phyloP scores from a whole-genome alignment of 305 asterid species.

The Fraxinus xanthoxyloides region DNA sequence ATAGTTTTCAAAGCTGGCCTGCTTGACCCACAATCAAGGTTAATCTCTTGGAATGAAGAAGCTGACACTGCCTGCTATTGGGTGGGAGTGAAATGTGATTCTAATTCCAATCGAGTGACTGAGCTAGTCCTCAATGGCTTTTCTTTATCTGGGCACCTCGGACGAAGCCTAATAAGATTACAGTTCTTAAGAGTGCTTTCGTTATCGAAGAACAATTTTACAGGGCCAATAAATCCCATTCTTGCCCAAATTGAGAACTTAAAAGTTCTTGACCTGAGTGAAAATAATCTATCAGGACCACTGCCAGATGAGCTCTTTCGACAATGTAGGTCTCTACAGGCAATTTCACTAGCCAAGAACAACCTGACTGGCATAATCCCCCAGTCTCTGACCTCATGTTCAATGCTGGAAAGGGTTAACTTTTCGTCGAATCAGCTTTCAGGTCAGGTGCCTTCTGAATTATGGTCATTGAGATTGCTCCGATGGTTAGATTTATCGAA shows the following conservation, averaged over 20 bases:
- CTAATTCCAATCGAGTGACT: constrained; percentile 56
- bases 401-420: constrained; percentile 47
- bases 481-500: constrained; percentile 61
- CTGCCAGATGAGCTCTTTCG: constrained; percentile 57
- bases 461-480: constrained; percentile 60
- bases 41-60: constrained; percentile 79
- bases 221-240: constrained; percentile 55
- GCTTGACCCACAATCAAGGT: constrained; percentile 56
- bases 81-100: constrained; percentile 68
- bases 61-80: constrained; percentile 66
- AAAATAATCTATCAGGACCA: constrained; percentile 48
- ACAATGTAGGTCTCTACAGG: constrained; percentile 57
- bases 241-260: constrained; percentile 46
- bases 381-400: constrained; percentile 50
- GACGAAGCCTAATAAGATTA: constrained; percentile 53
- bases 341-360: constrained; percentile 67
- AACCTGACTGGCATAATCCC: constrained; percentile 64
- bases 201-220: constrained; percentile 59
- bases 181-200: constrained; percentile 50
- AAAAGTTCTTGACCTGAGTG: constrained; percentile 58
- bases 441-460: constrained; percentile 48
- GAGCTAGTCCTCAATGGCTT: constrained; percentile 54
- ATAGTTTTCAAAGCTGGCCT: constrained; percentile 78
- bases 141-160: constrained; percentile 75
- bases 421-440: constrained; percentile 63